Base-by-base conservation (phyloP, 2,329 filamentous ascomycete species). In the Phialophora chinensis region DNA sequence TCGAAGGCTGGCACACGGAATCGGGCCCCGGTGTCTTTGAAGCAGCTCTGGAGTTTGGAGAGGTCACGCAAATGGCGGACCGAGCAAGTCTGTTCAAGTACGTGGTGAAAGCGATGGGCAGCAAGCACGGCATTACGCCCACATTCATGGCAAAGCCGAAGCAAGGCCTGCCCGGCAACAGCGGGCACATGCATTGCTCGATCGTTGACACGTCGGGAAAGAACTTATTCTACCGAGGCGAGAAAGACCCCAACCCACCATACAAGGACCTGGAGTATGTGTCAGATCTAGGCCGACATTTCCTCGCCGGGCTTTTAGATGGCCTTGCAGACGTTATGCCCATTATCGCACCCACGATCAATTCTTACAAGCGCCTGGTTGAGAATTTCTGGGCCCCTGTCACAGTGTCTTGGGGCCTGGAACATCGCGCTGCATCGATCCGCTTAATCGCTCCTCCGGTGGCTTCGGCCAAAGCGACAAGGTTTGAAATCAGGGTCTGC, bases 311-410 rank as follows among this genome's bases (percentile, higher is more conserved):
- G 7, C 79, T 99, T 1, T 85, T 99, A 0, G 90, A 92, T 27
- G 95, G 94, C 14, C 85, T 99, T 3, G 92, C 95, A 1, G 92
- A 97, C 75, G 88, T 98, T 72, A 99, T 99, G 95, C 95, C 95
- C 0, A 84, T 98, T 66, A 84, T 99, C 12, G 95, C 94, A 0
- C 95, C 95, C 0, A 99, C 92, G 0, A 87, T 99, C 75, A 99
- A 99, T 84, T 96, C 92, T 68, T 99, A 99, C 84, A 99, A 99
- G 81, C 90, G 95, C 3, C 86, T 99, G 0, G 95, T 99, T 2
- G 95, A 99, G 82, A 98, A 98, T 81, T 98, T 97, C 80, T 99
- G 95, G 95, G 95, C 95, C 0, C 95, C 95, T 0, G 95, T 99
- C 5, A 97, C 94, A 0, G 95, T 98, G 0, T 97, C 92, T 0